phyloP scores from a whole-genome alignment of 1,284 basidiomycete species.

The Xerocomus subilludens region DNA sequence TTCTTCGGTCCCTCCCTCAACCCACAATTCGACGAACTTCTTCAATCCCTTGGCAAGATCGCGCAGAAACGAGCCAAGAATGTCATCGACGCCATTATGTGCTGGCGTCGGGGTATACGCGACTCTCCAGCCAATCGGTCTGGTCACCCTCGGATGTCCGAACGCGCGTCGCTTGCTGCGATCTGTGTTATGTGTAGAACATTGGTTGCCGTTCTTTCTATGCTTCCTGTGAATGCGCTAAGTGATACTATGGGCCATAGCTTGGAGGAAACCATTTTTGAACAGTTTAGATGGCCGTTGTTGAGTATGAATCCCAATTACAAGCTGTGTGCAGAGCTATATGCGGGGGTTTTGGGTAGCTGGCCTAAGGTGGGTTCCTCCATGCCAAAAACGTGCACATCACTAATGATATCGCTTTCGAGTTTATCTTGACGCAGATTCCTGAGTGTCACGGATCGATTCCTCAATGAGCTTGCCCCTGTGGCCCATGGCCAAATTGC shows the following conservation, averaged over 20 bases:
- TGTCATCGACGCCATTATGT: constrained; percentile 88
- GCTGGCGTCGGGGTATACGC: constrained; percentile 85
- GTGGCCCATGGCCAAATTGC: constrained; percentile 76
- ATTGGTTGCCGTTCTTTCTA: constrained; percentile 79
- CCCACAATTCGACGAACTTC: constrained; percentile 80
- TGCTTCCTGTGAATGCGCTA: constrained; percentile 78
- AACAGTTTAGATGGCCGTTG: constrained; percentile 80
- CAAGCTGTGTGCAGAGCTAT: constrained; percentile 81
- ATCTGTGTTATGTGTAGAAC: constrained; percentile 91
- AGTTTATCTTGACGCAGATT: constrained; percentile 64
- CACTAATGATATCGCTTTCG: constrained; percentile 4
- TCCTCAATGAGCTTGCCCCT: constrained; percentile 81
- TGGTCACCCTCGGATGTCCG: constrained; percentile 58
- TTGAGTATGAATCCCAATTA: constrained; percentile 77
- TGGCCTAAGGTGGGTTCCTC: constrained; percentile 68
- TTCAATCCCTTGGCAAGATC: constrained; percentile 87
- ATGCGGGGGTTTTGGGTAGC: constrained; percentile 88
- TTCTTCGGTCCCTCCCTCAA: constrained; percentile 80
- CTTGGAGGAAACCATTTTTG: constrained; percentile 88
- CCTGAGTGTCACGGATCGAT: constrained; percentile 87
- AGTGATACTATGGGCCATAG: constrained; percentile 80
- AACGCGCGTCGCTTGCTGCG: constrained; percentile 83
- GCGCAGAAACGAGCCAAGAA: constrained; percentile 86
- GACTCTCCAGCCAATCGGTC: constrained; percentile 68
- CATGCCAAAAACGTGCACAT: not conserved